These are phyloP conservation scores for Trichoderma cornu-damae DNA, from an alignment of 2,329 filamentous ascomycete genomes.

Conservation along the genomic window DNA sequence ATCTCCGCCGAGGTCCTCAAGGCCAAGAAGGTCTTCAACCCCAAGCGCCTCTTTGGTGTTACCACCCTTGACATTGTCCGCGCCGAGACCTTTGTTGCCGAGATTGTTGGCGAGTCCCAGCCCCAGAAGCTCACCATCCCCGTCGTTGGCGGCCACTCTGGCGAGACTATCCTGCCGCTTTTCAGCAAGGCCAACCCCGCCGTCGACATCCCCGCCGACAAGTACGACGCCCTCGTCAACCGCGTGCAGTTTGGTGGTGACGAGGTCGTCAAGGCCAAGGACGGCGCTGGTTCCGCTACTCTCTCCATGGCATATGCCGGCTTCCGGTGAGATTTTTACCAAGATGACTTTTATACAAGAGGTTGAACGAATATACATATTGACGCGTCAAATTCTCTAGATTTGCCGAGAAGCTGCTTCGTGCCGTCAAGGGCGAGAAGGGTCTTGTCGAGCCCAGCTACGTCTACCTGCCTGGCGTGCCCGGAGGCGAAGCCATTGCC, in stretches of 20 bases:
- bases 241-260: constrained; percentile 98
- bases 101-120: constrained; percentile 75
- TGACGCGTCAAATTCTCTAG: constrained; percentile 38
- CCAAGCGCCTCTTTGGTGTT: constrained; percentile 95
- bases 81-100: constrained; percentile 91
- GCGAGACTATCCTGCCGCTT: constrained; percentile 94
- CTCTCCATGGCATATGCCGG: constrained; percentile 95
- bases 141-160: constrained; percentile 94
- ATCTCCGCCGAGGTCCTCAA: constrained; percentile 97
- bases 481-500: constrained; percentile 78
- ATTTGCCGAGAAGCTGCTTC: constrained; percentile 91
- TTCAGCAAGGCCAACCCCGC: constrained; percentile 85
- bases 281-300: constrained; percentile 82
- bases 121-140: constrained; percentile 80
- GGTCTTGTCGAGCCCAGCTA: constrained; percentile 92
- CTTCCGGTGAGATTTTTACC: constrained; percentile 64
- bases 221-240: constrained; percentile 85
- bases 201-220: constrained; percentile 78
- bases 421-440: constrained; percentile 82
- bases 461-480: constrained; percentile 87
- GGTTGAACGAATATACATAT: fast-evolving
- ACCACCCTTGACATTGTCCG: constrained; percentile 98
- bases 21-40: constrained; percentile 85
- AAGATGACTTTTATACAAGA: not conserved
- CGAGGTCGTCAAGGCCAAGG: constrained; percentile 93